Evolutionary conservation across 306 rosid species (phyloP), one percentile per base, ranked within the genome.

Genomic region (Dryas drummondii): DNA sequence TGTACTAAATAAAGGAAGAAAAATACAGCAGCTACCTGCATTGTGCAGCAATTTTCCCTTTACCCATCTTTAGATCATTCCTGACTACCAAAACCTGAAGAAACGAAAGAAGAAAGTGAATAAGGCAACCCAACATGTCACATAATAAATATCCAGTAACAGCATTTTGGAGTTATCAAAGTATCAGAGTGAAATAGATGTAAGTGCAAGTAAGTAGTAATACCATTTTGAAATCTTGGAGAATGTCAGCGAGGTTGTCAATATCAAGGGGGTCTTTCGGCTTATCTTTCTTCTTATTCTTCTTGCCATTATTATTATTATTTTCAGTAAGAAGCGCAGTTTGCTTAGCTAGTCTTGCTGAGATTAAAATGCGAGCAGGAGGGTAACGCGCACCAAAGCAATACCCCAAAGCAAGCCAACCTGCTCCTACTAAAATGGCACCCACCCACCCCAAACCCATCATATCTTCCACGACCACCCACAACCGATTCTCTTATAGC

Each of bases 11-110:
- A 66, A 2, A 67, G 17, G 19, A 49, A 17, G 16, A 47, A 63
- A 13, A 4, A 62, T 59, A 59, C 7, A 0, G 42, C 22, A 42
- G 44, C 45, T 75, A 92, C 99, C 99, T 91, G 97, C 97, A 94
- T 79, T 94, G 97, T 66, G 99, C 97, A 13, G 92, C 97, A 85
- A 94, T 90, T 70, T 94, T 94, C 69, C 99, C 99, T 81, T 94
- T 94, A 41, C 99, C 99, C 97, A 94, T 94, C 87, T 94, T 94
- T 52, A 94, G 90, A 85, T 94, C 97, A 83, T 94, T 94, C 68
- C 97, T 85, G 22, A 90, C 99, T 16, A 94, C 97, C 65, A 94
- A 87, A 70, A 94, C 85, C 98, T 94, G 78, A 83, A 69, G 4
- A 73, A 71, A 45, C 16, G 41, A 26, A 22, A 6, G 26, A 46